Base-by-base conservation (phyloP, 2,329 filamentous ascomycete species). In the Chaetothyriales sp. region DNA sequence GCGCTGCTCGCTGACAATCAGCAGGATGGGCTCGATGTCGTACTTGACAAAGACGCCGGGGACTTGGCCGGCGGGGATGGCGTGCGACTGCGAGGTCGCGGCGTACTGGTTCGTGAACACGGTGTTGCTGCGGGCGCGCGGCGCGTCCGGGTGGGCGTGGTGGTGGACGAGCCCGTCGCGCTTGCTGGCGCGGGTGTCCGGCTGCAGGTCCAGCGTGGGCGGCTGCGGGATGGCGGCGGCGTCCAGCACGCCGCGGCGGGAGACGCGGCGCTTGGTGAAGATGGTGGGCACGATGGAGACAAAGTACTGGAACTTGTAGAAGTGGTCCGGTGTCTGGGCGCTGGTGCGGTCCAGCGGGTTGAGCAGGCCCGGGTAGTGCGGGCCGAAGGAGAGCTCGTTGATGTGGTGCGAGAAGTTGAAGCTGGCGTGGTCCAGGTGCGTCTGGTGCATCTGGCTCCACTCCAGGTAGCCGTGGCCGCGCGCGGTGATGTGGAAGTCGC, bases 321-420 rank as follows among this genome's bases (percentile, higher is more conserved):
- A 96, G 73, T 94, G 77, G 54, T 68, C 65, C 15, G 74, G 64
- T n/a, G 85, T 90, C 2, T 74, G 69, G 62, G 89, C 85, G 68
- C 89, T 79, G 44, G 92, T 96, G 59, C 83, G 82, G 71, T 96
- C 92, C 62, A 98, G 85, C 0, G 92, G 92, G 70, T 98, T 98
- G 62, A 84, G 78, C 50, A 98, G 81, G 22, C 83, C 86, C 1
- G 92, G 90, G 71, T 95, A 96, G 72, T 89, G 95, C n/a, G 88
- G 83, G 3, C 92, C 92, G 68, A 95, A 98, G 52, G 89, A 95
- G 60, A 98, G 79, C 68, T 98, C 92, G 61, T 85, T 89, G 71
- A 98, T 80, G 66, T 95, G 83, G 72, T 98, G 92, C 28, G 87
- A 90, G 75, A 98, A 98, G 76, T 98, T 96, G 77, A 98, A 95